These are phyloP conservation scores for Coemansia sp. DNA, from an alignment of 192 early-diverging fungal genomes.

Conservation along the genomic window DNA sequence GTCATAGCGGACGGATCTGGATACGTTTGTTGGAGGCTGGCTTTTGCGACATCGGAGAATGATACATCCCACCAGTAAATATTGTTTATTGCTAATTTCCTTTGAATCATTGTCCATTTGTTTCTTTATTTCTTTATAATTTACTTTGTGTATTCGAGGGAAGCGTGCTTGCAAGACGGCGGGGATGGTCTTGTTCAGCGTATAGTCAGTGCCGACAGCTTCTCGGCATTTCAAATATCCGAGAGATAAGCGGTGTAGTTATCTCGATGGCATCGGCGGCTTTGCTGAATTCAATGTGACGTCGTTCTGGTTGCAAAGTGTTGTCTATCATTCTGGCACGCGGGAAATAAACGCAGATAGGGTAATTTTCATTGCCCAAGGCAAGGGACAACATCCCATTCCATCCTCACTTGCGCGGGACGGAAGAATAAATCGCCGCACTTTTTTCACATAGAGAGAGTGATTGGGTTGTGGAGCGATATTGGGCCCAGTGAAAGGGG, in stretches of 20 bases:
- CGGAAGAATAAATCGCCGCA: constrained; percentile 1
- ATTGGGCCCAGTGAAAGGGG: not conserved
- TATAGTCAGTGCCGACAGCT: too few relatives aligned
- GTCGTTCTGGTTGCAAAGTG: not conserved
- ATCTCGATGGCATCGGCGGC: too few relatives aligned
- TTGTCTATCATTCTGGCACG: not conserved
- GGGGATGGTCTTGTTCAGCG: too few relatives aligned
- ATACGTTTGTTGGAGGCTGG: too few relatives aligned
- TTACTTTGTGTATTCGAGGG: not conserved
- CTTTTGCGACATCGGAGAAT: not conserved
- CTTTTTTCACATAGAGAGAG: not conserved
- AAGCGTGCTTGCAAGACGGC: not conserved
- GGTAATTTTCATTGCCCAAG: not conserved
- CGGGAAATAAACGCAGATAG: not conserved
- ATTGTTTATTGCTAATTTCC: not conserved
- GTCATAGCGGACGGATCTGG: not conserved
- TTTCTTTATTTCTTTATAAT: not conserved
- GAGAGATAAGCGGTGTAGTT: not conserved
- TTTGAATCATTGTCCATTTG: not conserved
- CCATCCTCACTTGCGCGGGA: not conserved
- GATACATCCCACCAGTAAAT: not conserved
- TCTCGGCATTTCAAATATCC: too few relatives aligned
- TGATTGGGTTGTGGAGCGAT: not conserved
- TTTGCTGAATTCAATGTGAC: too few relatives aligned
- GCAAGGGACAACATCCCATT: not conserved